Evolutionary conservation across 2,329 filamentous ascomycete genomes (phyloP), one percentile per base, ranked within the genome.

Genomic region (Coleophoma crateriformis): DNA sequence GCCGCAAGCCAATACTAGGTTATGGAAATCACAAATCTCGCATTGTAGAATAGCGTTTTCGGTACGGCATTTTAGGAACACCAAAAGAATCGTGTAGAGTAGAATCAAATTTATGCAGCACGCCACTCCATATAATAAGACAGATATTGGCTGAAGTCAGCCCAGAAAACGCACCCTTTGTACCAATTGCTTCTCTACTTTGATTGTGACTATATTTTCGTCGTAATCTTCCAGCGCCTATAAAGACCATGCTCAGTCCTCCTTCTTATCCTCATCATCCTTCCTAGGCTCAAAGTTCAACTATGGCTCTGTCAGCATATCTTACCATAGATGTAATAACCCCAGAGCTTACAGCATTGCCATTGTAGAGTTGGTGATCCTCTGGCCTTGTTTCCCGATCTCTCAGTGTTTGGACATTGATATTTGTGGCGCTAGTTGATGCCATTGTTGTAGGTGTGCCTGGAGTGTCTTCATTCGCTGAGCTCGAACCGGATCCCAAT

Each of bases 291-390:
- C 58, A 22, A 63, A 63, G 40, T 63, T 65, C n/a, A 61, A 50
- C 62, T 64, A 33, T 27, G n/a, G 3, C 38, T 14, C 15, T 0
- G 7, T 33, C 2, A 39, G 19, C 33, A 39, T 17, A 22, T 12
- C 20, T 33, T 32, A 20, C 42, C 14, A 32, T 11, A 15, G 7
- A 44, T 10, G 22, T 3, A 7, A 38, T 27, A 38, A 7, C 15
- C 20, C 14, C 11, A 35, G 7, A 19, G 55, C 59, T 68, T 73
- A 91, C 88, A 64, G 88, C 88, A 63, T 96, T 96, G 1, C 91
- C 91, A 62, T 96, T 96, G 64, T 96, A 96, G 43, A 95, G 79
- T 62, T 95, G 85, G 41, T 82, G 78, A 54, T 84, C 76, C 49
- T 78, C 68, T 47, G 74, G 73, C 37, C 75, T 71, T 53, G 79